Evolutionary conservation across 1,139 yeast species (phyloP).

Genomic region (Debaryomycetaceae sp.): DNA sequence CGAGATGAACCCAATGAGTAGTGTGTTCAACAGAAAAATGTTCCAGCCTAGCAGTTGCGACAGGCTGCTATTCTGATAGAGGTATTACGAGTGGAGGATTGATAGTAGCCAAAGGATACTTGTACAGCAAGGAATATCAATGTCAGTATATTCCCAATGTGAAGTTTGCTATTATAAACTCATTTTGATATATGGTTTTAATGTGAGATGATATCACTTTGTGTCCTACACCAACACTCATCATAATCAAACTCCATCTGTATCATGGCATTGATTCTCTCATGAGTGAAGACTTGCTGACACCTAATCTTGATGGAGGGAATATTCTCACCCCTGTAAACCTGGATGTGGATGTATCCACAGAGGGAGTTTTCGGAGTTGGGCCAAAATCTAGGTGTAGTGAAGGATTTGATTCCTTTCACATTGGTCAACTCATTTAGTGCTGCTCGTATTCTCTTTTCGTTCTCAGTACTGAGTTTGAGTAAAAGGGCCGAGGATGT

Average conservation of each 20-base stretch:
- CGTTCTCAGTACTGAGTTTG: conserved; percentile 52
- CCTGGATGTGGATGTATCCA: conserved; percentile 69
- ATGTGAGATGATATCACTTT: background rate
- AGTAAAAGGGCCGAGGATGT: conserved; percentile 74
- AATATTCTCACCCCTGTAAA: conserved; percentile 64
- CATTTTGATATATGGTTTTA: background rate
- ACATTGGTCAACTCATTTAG: conserved; percentile 64
- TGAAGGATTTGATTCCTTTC: conserved; percentile 79
- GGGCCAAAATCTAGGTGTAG: conserved; percentile 93
- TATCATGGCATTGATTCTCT: conserved; percentile 47
- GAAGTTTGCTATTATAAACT: background rate
- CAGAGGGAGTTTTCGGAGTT: conserved; percentile 43
- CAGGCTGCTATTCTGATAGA: background rate
- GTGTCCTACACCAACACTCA: conserved; percentile 53
- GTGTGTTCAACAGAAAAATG: background rate
- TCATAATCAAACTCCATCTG: conserved; percentile 61
- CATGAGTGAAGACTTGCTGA: conserved; percentile 38
- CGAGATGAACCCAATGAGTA: background rate
- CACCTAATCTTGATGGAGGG: conserved; percentile 59
- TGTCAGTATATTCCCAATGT: too few relatives aligned
- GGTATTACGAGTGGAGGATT: background rate
- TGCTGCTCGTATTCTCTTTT: conserved; percentile 57
- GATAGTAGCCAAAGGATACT: background rate
- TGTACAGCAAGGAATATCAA: too few relatives aligned
- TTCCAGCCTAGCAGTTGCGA: background rate